A percentile compares a stretch with the other conserved stretches of the same genome.
Evolutionary conservation across 345 rosid genomes (phyloP).

Genomic region (Firmiana major): DNA sequence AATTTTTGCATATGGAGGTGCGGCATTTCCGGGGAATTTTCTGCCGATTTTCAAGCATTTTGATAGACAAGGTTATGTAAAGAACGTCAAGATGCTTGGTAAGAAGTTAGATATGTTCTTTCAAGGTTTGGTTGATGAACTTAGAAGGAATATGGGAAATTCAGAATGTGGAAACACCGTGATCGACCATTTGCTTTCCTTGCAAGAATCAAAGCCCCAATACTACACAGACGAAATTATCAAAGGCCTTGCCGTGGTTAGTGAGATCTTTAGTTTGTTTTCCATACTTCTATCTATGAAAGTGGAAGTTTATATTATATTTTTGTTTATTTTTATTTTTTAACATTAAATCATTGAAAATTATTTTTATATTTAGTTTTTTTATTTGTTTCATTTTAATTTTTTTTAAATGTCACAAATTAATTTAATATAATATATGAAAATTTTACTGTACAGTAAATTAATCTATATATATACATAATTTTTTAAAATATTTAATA

Average conservation of each 20-base stretch:
- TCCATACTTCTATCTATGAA: no score
- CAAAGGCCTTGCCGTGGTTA: conserved; percentile 44
- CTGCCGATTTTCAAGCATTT: conserved; percentile 32
- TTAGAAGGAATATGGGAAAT: conserved; percentile 20
- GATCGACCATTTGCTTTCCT: conserved; percentile 51
- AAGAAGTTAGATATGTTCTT: conserved; percentile 36
- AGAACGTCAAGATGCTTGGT: conserved; percentile 30
- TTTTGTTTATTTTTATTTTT: no score
- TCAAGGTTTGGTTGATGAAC: conserved; percentile 48
- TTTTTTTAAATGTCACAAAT: no score
- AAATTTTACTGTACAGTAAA: no score
- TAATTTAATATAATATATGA: no score
- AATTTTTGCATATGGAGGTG: conserved; percentile 17
- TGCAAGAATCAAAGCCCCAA: conserved; percentile 43
- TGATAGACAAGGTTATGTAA: conserved; percentile 25
- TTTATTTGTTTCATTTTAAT: no score
- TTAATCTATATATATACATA: no score
- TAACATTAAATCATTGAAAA: no score
- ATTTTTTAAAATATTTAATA: no score
- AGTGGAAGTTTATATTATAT: no score
- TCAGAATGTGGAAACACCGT: conserved; percentile 29
- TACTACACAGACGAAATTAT: conserved; percentile 48
- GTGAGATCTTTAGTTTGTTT: background rate
- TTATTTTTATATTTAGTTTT: no score
- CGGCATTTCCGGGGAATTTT: conserved; percentile 30